A percentile compares a stretch with the other conserved stretches of the same genome.
These are phyloP conservation scores for Thelonectria rubi DNA, from an alignment of 2,329 filamentous ascomycete species.

Conservation along the genomic window DNA sequence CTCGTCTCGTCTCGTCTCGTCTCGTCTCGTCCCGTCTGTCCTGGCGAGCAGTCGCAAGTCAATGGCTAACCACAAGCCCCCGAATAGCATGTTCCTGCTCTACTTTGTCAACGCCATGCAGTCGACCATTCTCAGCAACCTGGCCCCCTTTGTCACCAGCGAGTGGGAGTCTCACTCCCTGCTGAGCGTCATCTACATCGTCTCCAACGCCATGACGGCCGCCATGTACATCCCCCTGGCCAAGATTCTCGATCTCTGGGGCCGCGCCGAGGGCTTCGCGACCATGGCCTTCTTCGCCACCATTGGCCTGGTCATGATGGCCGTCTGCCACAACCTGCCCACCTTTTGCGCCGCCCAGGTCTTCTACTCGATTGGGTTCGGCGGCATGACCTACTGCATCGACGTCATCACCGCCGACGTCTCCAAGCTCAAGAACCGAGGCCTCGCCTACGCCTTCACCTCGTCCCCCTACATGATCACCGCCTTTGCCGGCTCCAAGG, in stretches of 20 bases:
- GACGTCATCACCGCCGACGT: constrained; percentile 73
- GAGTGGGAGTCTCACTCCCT: constrained; percentile 63
- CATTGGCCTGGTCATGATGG: constrained; percentile 68
- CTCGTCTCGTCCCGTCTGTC: constrained; percentile 18
- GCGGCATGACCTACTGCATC: constrained; percentile 67
- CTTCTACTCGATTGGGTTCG: constrained; percentile 68
- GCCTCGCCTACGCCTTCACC: constrained; percentile 49
- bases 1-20: no score
- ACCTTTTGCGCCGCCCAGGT: constrained; percentile 65
- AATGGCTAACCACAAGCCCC: constrained; percentile 6
- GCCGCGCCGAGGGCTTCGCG: constrained; percentile 67
- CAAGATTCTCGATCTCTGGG: constrained; percentile 71
- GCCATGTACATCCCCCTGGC: constrained; percentile 69
- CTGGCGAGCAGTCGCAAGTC: neutral
- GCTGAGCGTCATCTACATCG: constrained; percentile 61
- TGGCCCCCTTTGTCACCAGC: constrained; percentile 60
- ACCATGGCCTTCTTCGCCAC: constrained; percentile 61
- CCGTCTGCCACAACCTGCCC: constrained; percentile 56
- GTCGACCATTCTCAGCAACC: constrained; percentile 51
- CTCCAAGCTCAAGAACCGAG: constrained; percentile 50
- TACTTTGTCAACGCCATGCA: constrained; percentile 62
- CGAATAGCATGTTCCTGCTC: constrained; percentile 55
- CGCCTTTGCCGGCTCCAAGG: constrained; percentile 43
- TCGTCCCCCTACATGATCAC: constrained; percentile 56
- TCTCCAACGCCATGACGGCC: constrained; percentile 63